Base-by-base conservation (phyloP, 192 early-diverging fungal genomes). In the Tieghemiomyces parasiticus region DNA sequence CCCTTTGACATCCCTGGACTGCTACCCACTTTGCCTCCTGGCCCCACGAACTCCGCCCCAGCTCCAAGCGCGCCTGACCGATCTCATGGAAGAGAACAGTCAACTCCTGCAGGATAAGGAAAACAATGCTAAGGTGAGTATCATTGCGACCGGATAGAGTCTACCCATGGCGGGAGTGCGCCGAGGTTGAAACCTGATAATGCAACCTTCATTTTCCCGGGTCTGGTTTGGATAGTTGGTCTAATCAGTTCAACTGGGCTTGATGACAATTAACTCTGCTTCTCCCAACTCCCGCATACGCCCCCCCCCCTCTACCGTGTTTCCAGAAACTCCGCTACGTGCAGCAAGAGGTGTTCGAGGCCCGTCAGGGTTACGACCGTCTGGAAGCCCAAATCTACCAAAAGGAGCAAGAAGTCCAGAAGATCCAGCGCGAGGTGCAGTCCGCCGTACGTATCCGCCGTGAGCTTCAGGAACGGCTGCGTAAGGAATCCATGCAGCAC, bases 381-480 rank as follows among this genome's bases (percentile, higher is more conserved):
- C 55, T 74, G 42, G 73, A 74, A 50, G 30, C 64, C 14, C 73
- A 64, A 30, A 60, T 67, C 42, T 74, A 69, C 42, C 65, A 62
- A 19, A 47, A 60, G 32, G 73, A 74, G 33, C 24, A 65, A 2
- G 64, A 67, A 59, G 63, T 74, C 24, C 38, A 45, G 2, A 44
- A 60, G 3, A 55, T 67, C 4, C 49, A 35, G 9, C 46, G 65
- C 25, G 59, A 63, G 60, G 62, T 66, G 10, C 67, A 71, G 44
- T 62, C 62, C 30, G 38, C 59, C 19, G 63, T 61, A 48, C 73
- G 73, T 33, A 59, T 44, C 33, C 62, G 58, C 24, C 47, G 64
- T 4, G 61, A 65, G 33, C 53, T 65, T 19, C 61, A 65, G 38
- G 29, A 65, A 24, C 38, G 45, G 20, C 46, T 67, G 26, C 64